Conservation (phyloP, 257 asterid genomes). For the Leonotis leonurus region DNA sequence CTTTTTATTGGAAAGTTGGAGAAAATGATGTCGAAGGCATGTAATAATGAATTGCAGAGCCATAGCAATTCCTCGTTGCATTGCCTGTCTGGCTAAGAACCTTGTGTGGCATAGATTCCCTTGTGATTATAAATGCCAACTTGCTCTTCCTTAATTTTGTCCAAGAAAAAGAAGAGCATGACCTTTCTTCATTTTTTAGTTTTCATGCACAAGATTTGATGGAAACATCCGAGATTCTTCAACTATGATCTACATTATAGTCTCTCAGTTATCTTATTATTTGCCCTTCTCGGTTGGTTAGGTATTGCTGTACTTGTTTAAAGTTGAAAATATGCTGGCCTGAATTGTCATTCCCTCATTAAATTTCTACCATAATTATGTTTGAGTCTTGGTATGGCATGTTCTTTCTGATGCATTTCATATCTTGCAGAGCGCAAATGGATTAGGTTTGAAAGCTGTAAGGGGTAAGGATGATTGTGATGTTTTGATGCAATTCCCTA, state of each 20-base stretch:
- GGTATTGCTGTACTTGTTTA: background rate
- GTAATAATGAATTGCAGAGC: background rate
- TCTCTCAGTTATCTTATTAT: background rate
- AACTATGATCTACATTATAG: background rate
- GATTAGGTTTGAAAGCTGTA: constrained; percentile 85
- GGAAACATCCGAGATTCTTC: background rate
- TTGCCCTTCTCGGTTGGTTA: background rate
- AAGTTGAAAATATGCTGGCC: background rate
- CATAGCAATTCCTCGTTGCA: background rate
- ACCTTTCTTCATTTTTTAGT: background rate
- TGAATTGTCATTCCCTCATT: background rate
- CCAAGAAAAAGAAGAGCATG: background rate
- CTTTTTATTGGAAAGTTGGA: background rate
- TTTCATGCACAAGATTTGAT: background rate
- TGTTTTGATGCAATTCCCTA: constrained; percentile 59
- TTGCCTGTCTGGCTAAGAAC: background rate
- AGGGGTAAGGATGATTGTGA: constrained; percentile 59
- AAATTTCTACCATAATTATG: background rate
- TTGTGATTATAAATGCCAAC: background rate
- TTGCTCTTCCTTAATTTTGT: background rate
- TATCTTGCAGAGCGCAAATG: constrained; percentile 76
- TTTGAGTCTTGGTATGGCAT: background rate
- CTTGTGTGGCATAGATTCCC: background rate
- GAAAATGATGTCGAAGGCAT: background rate
- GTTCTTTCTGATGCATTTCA: constrained; percentile 5